Conservation (phyloP, 176 grass and related monocot genomes). For the Oryza rufipogon region DNA sequence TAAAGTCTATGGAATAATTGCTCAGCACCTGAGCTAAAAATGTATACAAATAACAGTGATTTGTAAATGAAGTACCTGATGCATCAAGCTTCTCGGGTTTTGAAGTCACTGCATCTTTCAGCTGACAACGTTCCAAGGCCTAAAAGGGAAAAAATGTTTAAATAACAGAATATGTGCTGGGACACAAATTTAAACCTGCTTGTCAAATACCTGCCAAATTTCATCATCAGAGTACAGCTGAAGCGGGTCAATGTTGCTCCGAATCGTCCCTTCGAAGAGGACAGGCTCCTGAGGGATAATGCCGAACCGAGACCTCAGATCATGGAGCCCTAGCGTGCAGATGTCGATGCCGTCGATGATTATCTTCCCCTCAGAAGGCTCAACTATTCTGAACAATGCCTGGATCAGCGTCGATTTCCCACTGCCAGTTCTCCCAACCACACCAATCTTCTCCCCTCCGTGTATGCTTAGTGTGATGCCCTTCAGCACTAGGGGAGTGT, state of each 20-base stretch:
- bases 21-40: background rate
- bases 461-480: conserved; percentile 79
- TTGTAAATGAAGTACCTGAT: conserved; percentile 59
- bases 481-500: conserved; percentile 93
- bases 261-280: conserved; percentile 88
- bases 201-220: conserved; percentile 85
- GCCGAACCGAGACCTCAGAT: conserved; percentile 92
- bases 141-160: conserved; percentile 37
- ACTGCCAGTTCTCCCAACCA: conserved; percentile 92
- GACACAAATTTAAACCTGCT: background rate
- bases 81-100: conserved; percentile 94
- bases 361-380: conserved; percentile 83
- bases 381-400: conserved; percentile 94
- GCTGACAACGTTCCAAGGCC: conserved; percentile 92
- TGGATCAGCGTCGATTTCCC: conserved; percentile 98
- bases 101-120: conserved; percentile 83
- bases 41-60: background rate
- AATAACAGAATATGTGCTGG: background rate
- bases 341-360: conserved; percentile 80
- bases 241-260: conserved; percentile 88
- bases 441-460: conserved; percentile 87
- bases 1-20: background rate
- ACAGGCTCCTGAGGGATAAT: conserved; percentile 98
- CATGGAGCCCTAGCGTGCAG: conserved; percentile 92
- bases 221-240: conserved; percentile 86